These are phyloP conservation scores for Beauveria asiatica DNA, from an alignment of 2,329 filamentous ascomycete species.

Conservation along the genomic window DNA sequence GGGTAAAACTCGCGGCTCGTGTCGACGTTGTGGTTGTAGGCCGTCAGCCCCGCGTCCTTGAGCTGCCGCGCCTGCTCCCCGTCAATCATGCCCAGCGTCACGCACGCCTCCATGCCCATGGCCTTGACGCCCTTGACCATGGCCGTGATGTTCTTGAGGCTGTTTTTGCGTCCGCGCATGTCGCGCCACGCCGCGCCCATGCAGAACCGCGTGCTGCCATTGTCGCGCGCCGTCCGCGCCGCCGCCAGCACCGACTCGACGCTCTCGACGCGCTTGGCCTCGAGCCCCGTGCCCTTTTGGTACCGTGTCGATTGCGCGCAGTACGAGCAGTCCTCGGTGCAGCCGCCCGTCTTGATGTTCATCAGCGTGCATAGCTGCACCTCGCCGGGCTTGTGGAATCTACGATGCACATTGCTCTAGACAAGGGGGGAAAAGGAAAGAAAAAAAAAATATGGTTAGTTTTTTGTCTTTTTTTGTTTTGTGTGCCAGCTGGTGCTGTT, in stretches of 20 bases:
- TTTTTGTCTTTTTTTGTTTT: neutral
- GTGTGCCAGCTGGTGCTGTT: neutral
- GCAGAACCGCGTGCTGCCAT: constrained; percentile 85
- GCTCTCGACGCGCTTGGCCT: constrained; percentile 68
- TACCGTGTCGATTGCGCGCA: constrained; percentile 83
- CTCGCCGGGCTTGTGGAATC: constrained; percentile 74
- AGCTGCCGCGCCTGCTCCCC: constrained; percentile 70
- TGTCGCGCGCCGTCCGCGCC: constrained; percentile 67
- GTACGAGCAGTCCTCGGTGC: constrained; percentile 88
- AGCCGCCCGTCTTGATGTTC: constrained; percentile 94
- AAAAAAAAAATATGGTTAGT: neutral
- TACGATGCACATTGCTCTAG: constrained; percentile 68
- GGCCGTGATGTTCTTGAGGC: constrained; percentile 71
- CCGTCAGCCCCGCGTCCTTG: constrained; percentile 75
- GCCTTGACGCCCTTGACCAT: constrained; percentile 77
- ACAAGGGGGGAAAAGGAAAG: constrained; percentile 1
- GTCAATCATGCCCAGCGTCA: constrained; percentile 93
- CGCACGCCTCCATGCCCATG: constrained; percentile 84
- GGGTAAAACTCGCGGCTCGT: constrained; percentile 86
- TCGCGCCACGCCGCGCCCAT: constrained; percentile 94
- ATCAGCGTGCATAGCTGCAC: constrained; percentile 92
- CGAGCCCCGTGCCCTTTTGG: constrained; percentile 65
- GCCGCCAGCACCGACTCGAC: constrained; percentile 76
- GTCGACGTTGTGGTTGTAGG: constrained; percentile 93
- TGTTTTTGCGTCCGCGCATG: constrained; percentile 83